A percentile compares a stretch with the other conserved stretches of the same genome.
phyloP scores from a whole-genome alignment of 192 early-diverging fungal species.

The Podila clonocystis region DNA sequence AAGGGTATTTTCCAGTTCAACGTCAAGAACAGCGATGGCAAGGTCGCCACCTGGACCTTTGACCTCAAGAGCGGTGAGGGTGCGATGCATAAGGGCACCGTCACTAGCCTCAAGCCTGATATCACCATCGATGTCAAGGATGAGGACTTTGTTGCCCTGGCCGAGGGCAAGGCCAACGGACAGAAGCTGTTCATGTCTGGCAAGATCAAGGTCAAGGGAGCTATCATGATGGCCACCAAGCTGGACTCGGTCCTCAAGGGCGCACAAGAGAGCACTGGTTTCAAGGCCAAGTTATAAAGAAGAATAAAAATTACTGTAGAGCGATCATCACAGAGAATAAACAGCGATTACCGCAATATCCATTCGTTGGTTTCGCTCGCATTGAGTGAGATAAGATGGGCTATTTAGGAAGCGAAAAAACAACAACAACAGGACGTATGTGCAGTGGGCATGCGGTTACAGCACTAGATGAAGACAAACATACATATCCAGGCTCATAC shows the following conservation, averaged over 20 bases:
- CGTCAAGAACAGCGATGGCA: constrained; percentile 75
- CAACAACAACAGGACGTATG: too few relatives aligned
- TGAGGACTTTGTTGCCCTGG: constrained; percentile 85
- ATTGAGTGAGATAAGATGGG: too few relatives aligned
- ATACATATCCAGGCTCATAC: too few relatives aligned
- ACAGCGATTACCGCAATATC: neutral
- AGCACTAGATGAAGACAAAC: too few relatives aligned
- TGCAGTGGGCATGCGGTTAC: too few relatives aligned
- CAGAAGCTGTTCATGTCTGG: constrained; percentile 94
- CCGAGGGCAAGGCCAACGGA: constrained; percentile 84
- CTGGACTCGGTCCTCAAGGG: constrained; percentile 74
- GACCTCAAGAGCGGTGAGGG: constrained; percentile 77
- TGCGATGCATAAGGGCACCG: constrained; percentile 52
- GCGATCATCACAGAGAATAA: neutral
- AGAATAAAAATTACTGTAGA: neutral
- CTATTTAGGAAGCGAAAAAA: too few relatives aligned
- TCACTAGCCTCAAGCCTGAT: constrained; percentile 71
- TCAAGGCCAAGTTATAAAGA: constrained; percentile 73
- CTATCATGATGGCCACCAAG: constrained; percentile 80
- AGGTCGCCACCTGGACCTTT: constrained; percentile 81
- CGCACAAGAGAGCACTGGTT: constrained; percentile 49
- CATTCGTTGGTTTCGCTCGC: too few relatives aligned
- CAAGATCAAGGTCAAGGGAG: constrained; percentile 88
- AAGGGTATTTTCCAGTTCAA: constrained; percentile 93
- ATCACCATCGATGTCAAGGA: constrained; percentile 78